These are phyloP conservation scores for Leucaena leucocephala DNA, from an alignment of 306 rosid species.

Conservation along the genomic window DNA sequence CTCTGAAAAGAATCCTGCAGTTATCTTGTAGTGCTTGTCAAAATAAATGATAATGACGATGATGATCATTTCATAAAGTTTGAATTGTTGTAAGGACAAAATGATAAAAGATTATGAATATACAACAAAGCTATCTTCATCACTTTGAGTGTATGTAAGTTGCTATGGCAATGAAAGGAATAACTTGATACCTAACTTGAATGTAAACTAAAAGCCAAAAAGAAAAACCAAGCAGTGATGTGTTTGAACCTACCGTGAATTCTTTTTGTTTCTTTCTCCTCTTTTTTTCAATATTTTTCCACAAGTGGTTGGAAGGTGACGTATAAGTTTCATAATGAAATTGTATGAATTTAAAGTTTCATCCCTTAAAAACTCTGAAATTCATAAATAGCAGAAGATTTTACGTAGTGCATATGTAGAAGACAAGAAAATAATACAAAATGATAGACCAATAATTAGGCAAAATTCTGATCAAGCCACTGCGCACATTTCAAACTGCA, in stretches of 20 bases:
- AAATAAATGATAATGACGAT: conserved; percentile 44
- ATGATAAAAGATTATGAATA: conserved; percentile 2
- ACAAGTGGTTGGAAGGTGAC: neutral
- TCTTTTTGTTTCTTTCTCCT: neutral
- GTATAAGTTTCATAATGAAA: neutral
- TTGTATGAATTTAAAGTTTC: neutral
- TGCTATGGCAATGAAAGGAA: neutral
- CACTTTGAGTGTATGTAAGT: neutral
- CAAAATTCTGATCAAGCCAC: neutral
- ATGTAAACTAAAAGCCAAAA: neutral
- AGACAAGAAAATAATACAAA: neutral
- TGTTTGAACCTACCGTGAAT: neutral
- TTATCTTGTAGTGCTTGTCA: conserved; percentile 82
- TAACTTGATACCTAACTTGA: neutral
- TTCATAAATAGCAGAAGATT: neutral
- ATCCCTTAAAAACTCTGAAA: neutral
- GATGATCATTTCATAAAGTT: conserved; percentile 11
- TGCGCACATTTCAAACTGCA: neutral
- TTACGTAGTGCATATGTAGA: neutral
- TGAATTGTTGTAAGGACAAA: conserved; percentile 11
- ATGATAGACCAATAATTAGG: neutral
- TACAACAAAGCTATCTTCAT: conserved; percentile 20
- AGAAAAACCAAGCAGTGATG: neutral
- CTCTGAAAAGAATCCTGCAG: conserved; percentile 85
- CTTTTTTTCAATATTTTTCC: neutral